Base-by-base conservation (phyloP, 2,329 filamentous ascomycete species). In the Spiromastix sp. region DNA sequence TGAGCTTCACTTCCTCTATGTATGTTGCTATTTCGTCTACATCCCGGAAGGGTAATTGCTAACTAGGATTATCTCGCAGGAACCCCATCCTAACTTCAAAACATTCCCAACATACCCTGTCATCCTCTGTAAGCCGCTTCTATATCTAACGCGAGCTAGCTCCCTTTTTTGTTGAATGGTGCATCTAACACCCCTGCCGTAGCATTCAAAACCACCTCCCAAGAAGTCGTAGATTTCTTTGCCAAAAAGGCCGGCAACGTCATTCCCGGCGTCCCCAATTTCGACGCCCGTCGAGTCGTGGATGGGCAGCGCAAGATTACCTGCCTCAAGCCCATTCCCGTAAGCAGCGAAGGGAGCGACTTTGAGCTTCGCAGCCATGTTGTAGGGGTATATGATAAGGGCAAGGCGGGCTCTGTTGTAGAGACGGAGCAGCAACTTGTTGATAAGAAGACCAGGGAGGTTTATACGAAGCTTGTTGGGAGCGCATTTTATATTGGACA, bases 1-100 rank as follows among this genome's bases (percentile, higher is more conserved):
- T 49, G 87, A 95, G 68, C 75, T 94, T 52, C 85, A 94, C 56
- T 93, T 89, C 56, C 78, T 94, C 63, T 95, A 86, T 51, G 85
- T 91, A 70, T 41, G 73, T 54, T 24, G 13, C 22, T 32, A 36
- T 30, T 15, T 22, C 3, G 30, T n/a, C 3, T 6, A n/a, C 8
- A 10, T 34, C 17, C 7, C 22, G 20, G 6, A 4, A 17, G 13
- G 12, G 32, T 32, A 26, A 9, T 26, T 25, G n/a, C 11, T 32
- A 19, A 10, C 24, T 20, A 18, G 30, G 25, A 15, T 26, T 19
- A 15, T 15, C 17, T 17, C 32, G 1, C 45, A 89, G 84, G 87
- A 95, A 64, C 74, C 93, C 34, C 80, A 94, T 57, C 85, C 86
- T 30, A 72, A 82, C 39, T 95, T 95, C 58, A 64, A 80, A 42